Evolutionary conservation across 768 basidiomycete species (phyloP).

Genomic region (Russula griseocarnosa): DNA sequence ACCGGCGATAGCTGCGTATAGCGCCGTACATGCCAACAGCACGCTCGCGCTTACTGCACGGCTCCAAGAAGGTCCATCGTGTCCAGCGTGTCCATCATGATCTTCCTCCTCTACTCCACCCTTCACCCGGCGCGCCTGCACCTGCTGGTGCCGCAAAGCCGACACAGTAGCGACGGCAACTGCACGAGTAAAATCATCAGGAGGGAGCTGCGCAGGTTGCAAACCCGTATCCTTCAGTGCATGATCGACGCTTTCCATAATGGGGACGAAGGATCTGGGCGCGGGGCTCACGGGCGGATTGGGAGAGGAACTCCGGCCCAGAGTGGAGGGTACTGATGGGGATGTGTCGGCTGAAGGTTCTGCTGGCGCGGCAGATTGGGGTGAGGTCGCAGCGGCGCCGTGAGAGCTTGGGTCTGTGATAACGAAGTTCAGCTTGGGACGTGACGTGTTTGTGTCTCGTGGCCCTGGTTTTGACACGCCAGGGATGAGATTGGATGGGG

Average conservation of each 20-base stretch:
- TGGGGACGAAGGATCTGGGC: constrained; percentile 50
- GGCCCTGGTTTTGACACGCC: constrained; percentile 27
- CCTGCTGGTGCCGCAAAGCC: constrained; percentile 78
- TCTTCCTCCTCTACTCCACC: constrained; percentile 44
- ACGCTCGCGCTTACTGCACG: constrained; percentile 86
- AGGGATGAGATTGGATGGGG: constrained; percentile 35
- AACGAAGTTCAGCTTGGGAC: constrained; percentile 47
- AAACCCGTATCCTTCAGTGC: constrained; percentile 61
- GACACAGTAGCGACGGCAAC: constrained; percentile 93
- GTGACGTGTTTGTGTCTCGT: constrained; percentile 29
- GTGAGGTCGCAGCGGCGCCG: not conserved
- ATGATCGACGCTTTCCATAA: constrained; percentile 74
- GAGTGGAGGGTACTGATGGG: not conserved
- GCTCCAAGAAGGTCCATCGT: constrained; percentile 97
- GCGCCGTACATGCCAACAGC: constrained; percentile 78
- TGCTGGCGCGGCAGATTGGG: not conserved
- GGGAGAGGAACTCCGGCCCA: constrained; percentile 55
- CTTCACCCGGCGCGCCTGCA: constrained; percentile 46
- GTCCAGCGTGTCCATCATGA: constrained; percentile 66
- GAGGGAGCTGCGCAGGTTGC: constrained; percentile 52
- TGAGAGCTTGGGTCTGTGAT: constrained; percentile 29
- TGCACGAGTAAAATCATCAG: constrained; percentile 89
- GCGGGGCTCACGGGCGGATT: constrained; percentile 32
- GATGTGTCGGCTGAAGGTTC: constrained; percentile 5
- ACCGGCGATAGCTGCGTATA: constrained; percentile 97